Evolutionary conservation across 495 filamentous ascomycete species (phyloP), one percentile per base, ranked within the genome.

Genomic region (Trichoderma parareesei): DNA sequence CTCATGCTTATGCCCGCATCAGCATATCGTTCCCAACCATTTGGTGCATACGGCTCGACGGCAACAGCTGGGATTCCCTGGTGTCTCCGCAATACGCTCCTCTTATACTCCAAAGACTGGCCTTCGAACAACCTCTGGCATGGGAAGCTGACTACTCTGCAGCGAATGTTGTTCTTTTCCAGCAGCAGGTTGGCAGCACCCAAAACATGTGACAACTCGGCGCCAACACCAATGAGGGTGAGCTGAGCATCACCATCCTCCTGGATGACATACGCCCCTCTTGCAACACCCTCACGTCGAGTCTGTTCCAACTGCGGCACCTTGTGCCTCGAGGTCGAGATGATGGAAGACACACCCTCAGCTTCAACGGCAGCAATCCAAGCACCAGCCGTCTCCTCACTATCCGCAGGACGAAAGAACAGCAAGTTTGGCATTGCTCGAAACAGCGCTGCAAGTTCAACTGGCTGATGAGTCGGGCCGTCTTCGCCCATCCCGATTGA

Each of bases 401-500:
- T 95, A 73, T 98, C 94, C 65, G 94, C 94, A 65, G 94, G 94
- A 74, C 94, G 94, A 94, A 95, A 98, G 71, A 97, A 94, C 94
- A 98, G 97, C 85, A 89, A 90, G 88, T 98, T 98, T 69, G 94
- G 94, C 70, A 98, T 85, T 64, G 95, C 93, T 77, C 94, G 94
- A 91, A 98, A 98, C 79, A 98, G 93, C 66, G 94, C 89, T 59
- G 98, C 87, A 16, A 91, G 96, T 85, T 98, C 94, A 72, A 98
- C 95, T 73, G 94, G 94, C 83, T 98, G 94, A 82, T 98, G 94
- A 62, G 94, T 98, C 65, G 94, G 94, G 63, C 94, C 94, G 73
- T 98, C 94, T 81, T 98, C 95, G 77, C 94, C 94, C 67, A 98
- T 90, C 83, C 94, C 94, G 73, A 98, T 98, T 65, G 93, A 97